phyloP scores from a whole-genome alignment of 2,329 filamentous ascomycete genomes.

The Pseudohalonectria lignicola region DNA sequence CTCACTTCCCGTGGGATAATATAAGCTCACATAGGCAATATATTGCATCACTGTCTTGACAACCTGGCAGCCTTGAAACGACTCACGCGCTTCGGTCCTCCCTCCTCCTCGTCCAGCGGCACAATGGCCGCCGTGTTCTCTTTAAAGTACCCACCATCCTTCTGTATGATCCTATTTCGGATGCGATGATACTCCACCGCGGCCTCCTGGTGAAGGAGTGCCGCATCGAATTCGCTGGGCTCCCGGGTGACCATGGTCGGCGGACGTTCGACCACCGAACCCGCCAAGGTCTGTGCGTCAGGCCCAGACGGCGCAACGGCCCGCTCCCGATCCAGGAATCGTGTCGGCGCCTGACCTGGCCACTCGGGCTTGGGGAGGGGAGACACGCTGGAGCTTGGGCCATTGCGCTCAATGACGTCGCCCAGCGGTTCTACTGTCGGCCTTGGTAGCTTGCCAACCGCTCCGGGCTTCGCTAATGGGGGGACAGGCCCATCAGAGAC shows the following conservation, averaged over 20 bases:
- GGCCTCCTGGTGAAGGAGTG: conserved; percentile 64
- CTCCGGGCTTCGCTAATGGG: too few species aligned
- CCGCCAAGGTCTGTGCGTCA: conserved; percentile 44
- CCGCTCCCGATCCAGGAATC: conserved; percentile 24
- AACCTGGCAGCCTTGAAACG: conserved; percentile 64
- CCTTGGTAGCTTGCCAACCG: conserved; percentile 13
- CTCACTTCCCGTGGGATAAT: too few species aligned
- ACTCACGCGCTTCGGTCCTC: conserved; percentile 53
- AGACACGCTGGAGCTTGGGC: conserved; percentile 16
- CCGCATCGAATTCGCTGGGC: conserved; percentile 61
- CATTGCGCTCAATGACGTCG: conserved; percentile 41
- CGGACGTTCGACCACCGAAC: conserved; percentile 45
- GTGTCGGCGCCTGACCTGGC: conserved; percentile 30
- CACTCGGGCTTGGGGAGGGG: conserved; percentile 22
- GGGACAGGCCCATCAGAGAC: conserved; percentile 42
- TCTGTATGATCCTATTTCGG: conserved; percentile 73
- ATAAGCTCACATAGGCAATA: too few species aligned
- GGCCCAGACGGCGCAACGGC: conserved; percentile 27
- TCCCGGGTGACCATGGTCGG: conserved; percentile 19
- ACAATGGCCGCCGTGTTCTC: conserved; percentile 58
- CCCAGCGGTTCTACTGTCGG: conserved; percentile 34
- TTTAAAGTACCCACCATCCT: conserved; percentile 70
- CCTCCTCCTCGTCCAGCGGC: conserved; percentile 56
- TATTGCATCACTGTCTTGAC: conserved; percentile 30
- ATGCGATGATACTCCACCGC: conserved; percentile 73